Evolutionary conservation across 345 rosid genomes (phyloP).

Genomic region (Hevea brasiliensis): DNA sequence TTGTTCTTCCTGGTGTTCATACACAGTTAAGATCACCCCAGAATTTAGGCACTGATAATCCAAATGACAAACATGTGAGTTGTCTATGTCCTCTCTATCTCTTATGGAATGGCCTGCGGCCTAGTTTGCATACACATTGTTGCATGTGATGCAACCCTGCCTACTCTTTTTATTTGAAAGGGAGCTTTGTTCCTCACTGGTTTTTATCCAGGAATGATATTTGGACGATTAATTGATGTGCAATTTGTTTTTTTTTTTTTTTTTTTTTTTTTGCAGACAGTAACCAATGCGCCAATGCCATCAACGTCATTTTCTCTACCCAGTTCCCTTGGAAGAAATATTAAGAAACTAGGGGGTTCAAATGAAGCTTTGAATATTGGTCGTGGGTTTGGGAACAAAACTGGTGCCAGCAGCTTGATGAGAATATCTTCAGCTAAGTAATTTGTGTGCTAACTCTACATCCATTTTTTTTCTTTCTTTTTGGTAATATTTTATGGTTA

Average conservation of each 20-base stretch:
- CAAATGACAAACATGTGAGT: conserved; percentile 29
- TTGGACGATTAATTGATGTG: not conserved
- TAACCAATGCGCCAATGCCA: conserved; percentile 24
- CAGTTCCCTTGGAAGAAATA: conserved; percentile 23
- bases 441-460: conserved; percentile 17
- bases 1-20: conserved; percentile 22
- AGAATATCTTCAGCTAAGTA: conserved; percentile 37
- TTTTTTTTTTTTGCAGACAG: conserved; percentile 31
- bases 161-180: not conserved
- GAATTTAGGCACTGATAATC: conserved; percentile 19
- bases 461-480: not conserved
- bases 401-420: conserved; percentile 41
- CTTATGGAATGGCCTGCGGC: not conserved
- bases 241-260: conserved; percentile 15
- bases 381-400: conserved; percentile 26
- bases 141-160: not conserved
- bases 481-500: not conserved
- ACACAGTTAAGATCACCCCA: conserved; percentile 24
- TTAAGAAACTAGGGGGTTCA: conserved; percentile 26
- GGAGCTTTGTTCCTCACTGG: not conserved
- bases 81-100: conserved; percentile 4
- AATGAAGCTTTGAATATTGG: conserved; percentile 25
- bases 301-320: conserved; percentile 33
- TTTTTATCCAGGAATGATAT: not conserved
- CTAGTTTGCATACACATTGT: conserved; percentile 3